Conservation (phyloP, 116 monocot species). For the Posidonia oceanica region DNA sequence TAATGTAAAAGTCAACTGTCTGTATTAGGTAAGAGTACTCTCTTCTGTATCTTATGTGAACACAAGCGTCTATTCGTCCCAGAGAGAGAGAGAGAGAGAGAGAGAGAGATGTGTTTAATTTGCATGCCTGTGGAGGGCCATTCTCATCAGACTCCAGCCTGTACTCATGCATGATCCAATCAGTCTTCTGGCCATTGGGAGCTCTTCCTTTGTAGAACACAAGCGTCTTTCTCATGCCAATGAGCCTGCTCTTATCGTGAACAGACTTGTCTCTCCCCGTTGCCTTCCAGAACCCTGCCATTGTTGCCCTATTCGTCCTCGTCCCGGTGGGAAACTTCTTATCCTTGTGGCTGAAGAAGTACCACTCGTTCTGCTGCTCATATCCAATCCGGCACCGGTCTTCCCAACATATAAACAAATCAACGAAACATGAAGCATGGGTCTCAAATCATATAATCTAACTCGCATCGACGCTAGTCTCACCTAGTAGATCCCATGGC, state of each 20-base stretch:
- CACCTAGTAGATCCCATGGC: slow-evolving; percentile 38
- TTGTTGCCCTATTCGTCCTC: slow-evolving; percentile 31
- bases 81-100: too few species aligned
- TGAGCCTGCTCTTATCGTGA: slow-evolving; percentile 16
- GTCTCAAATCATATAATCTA: too few species aligned
- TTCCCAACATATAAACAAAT: slow-evolving; percentile 2
- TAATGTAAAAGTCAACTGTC: neutral
- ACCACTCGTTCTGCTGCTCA: slow-evolving; percentile 91
- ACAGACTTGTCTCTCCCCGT: slow-evolving; percentile 31
- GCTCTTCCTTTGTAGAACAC: slow-evolving; percentile 48
- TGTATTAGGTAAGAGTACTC: neutral
- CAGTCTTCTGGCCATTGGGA: slow-evolving; percentile 34
- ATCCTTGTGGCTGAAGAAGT: slow-evolving; percentile 94
- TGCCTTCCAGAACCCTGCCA: slow-evolving; percentile 38
- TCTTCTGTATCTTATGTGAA: too few species aligned
- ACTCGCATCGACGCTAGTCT: neutral
- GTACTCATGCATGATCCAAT: slow-evolving; percentile 46
- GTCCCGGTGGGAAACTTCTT: slow-evolving; percentile 69
- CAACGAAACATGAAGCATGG: too few species aligned
- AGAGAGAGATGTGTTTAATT: neutral
- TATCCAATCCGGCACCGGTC: slow-evolving; percentile 24
- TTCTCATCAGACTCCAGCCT: slow-evolving; percentile 31
- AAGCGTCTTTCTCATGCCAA: slow-evolving; percentile 41
- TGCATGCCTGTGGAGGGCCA: slow-evolving; percentile 25
- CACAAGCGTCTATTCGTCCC: too few species aligned